Evolutionary conservation across 2,329 filamentous ascomycete genomes (phyloP).

Genomic region (Huntiella abstrusa): DNA sequence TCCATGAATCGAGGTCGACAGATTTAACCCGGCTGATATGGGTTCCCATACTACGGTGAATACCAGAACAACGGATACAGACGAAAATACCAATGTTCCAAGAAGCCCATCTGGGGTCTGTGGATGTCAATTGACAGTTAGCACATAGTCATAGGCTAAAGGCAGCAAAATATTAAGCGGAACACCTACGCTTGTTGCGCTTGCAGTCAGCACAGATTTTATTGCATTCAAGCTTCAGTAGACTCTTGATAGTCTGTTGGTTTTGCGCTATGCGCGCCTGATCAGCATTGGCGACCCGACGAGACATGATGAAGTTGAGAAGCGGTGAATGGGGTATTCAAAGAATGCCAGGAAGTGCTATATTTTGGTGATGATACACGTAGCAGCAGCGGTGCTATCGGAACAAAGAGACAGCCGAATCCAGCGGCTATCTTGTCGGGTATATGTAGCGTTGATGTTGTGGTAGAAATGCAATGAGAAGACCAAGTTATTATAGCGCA

Average conservation of each 20-base stretch:
- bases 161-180: not conserved
- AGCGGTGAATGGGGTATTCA: not conserved
- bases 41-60: slow-evolving; percentile 96
- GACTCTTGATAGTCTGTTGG: slow-evolving; percentile 77
- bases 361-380: no score
- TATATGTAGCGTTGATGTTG: no score
- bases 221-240: slow-evolving; percentile 87
- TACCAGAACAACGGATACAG: slow-evolving; percentile 95
- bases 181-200: slow-evolving; percentile 73
- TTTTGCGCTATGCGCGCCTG: slow-evolving; percentile 86
- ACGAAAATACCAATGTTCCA: slow-evolving; percentile 97
- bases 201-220: slow-evolving; percentile 98
- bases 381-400: no score
- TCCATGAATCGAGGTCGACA: slow-evolving; percentile 95
- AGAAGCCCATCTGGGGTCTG: slow-evolving; percentile 95
- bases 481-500: no score
- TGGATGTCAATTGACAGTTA: slow-evolving; percentile 7
- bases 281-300: slow-evolving; percentile 56
- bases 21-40: slow-evolving; percentile 98
- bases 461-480: no score
- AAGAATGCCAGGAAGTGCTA: no score
- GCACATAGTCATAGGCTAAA: slow-evolving; percentile 8
- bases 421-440: no score
- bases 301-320: slow-evolving; percentile 42
- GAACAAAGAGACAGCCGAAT: no score